Conservation (phyloP, 2,329 filamentous ascomycete species). For the Amphichorda felina region DNA sequence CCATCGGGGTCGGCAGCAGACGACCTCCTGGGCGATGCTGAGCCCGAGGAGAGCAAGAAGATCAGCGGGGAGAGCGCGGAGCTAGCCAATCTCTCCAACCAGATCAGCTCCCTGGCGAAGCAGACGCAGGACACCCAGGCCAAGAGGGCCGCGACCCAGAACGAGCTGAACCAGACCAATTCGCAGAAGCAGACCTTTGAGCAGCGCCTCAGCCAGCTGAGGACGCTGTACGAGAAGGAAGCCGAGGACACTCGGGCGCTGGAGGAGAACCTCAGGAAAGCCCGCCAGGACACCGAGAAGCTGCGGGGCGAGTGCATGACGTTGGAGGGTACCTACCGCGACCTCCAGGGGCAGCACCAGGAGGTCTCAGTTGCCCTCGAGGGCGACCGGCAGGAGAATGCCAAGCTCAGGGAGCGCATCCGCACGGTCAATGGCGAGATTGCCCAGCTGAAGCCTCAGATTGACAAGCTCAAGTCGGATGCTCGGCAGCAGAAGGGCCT, state of each 20-base stretch:
- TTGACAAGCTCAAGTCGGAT: slow-evolving; percentile 88
- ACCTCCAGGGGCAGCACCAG: slow-evolving; percentile 72
- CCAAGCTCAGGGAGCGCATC: slow-evolving; percentile 76
- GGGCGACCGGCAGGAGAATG: slow-evolving; percentile 81
- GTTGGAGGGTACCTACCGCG: slow-evolving; percentile 69
- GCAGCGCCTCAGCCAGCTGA: slow-evolving; percentile 72
- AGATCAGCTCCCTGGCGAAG: slow-evolving; percentile 79
- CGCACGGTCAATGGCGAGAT: slow-evolving; percentile 73
- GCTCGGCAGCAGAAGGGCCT: slow-evolving; percentile 92
- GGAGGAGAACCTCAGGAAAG: slow-evolving; percentile 68
- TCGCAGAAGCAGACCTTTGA: slow-evolving; percentile 92
- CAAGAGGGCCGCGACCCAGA: slow-evolving; percentile 68
- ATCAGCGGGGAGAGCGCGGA: slow-evolving; percentile 83
- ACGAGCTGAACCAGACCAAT: slow-evolving; percentile 68
- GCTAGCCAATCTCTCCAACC: slow-evolving; percentile 90
- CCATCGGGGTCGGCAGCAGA: slow-evolving; percentile 45
- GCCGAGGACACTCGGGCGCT: slow-evolving; percentile 74
- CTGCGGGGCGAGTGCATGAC: slow-evolving; percentile 74
- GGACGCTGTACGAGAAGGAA: slow-evolving; percentile 86
- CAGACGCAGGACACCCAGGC: slow-evolving; percentile 90
- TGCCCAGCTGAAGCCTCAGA: slow-evolving; percentile 70
- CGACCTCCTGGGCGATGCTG: slow-evolving; percentile 82
- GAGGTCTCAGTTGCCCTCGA: slow-evolving; percentile 65
- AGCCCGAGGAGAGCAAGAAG: slow-evolving; percentile 79
- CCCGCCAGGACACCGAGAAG: slow-evolving; percentile 72